Evolutionary conservation across 306 rosid genomes (phyloP), one percentile per base, ranked within the genome.

Genomic region (Oemleria cerasiformis): DNA sequence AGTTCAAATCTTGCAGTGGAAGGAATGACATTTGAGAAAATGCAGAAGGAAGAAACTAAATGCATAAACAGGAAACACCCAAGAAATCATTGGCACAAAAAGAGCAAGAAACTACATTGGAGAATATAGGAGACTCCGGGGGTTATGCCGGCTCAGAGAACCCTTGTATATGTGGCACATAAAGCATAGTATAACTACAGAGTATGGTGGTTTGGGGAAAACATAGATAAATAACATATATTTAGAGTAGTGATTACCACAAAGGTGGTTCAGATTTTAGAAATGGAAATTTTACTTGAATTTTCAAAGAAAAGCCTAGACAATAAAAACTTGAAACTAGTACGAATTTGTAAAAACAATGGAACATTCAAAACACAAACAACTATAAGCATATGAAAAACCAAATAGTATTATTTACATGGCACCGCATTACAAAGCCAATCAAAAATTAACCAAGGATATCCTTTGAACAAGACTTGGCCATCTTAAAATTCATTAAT

Each of bases 401-500:
- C 71, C 51, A 39, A 47, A 2, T 64, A 39, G 54, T 40, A 34
- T 51, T 65, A 44, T 66, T 42, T 68, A 51, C 57, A 63, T n/a
- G 70, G 23, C 47, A 77, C 68, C 34, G 38, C 13, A 23, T 54
- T 38, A 47, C 50, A 41, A 6, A 8, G 40, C 9, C 61, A 63
- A 57, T 5, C 5, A 65, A 23, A 65, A 43, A 9, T 60, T 25
- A 38, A 60, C 12, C 19, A 49, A 71, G 11, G 0, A 65, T 19
- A 58, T 59, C 8, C 42, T 34, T 59, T 30, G 11, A 59, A 59
- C 6, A 59, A 13, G 36, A 13, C 61, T n/a, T 53, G 57, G 57
- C 57, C 25, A 53, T 50, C n/a, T 57, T 16, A 9, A 72, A 64
- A 66, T 63, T 39, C 4, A 54, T 53, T n/a, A 39, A 56, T 20